Conservation (phyloP, 306 rosid genomes). For the Sesbania bispinosa region DNA sequence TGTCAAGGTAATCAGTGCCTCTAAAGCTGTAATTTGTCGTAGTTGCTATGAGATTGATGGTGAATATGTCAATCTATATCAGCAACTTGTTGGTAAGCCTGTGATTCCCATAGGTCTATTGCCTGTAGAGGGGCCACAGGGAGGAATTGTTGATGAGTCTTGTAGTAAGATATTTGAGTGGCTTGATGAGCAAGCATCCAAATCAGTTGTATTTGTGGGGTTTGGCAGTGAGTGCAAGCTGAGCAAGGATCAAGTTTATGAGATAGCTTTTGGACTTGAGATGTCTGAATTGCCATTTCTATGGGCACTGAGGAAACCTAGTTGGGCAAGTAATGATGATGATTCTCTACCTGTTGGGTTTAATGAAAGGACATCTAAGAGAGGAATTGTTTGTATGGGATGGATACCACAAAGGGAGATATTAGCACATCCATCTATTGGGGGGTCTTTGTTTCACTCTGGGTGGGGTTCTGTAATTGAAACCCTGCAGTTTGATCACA, state of each 20-base stretch:
- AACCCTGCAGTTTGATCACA: slow-evolving; percentile 39
- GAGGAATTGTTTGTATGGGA: too few relatives aligned
- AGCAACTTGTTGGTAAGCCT: slow-evolving; percentile 18
- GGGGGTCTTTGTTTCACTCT: too few relatives aligned
- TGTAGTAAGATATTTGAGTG: slow-evolving; percentile 29
- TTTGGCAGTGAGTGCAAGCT: slow-evolving; percentile 48
- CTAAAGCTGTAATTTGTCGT: slow-evolving; percentile 13
- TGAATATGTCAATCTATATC: slow-evolving; percentile 23
- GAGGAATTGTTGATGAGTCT: background rate
- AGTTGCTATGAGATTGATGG: slow-evolving; percentile 35
- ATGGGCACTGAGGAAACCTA: too few relatives aligned
- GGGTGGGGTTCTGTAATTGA: too few relatives aligned
- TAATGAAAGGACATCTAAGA: too few relatives aligned
- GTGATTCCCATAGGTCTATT: slow-evolving; percentile 45
- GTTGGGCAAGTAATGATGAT: too few relatives aligned
- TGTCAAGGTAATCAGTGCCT: background rate
- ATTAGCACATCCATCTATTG: too few relatives aligned
- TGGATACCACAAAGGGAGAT: too few relatives aligned
- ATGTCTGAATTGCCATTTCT: too few relatives aligned
- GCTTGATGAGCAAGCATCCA: slow-evolving; percentile 37
- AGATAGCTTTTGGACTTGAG: slow-evolving; percentile 49
- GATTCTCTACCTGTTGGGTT: too few relatives aligned
- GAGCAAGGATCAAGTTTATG: slow-evolving; percentile 32
- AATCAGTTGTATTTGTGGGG: slow-evolving; percentile 42
- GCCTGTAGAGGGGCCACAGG: slow-evolving; percentile 21